Base-by-base conservation (phyloP, 257 asterid genomes). In the Rehmannia glutinosa region DNA sequence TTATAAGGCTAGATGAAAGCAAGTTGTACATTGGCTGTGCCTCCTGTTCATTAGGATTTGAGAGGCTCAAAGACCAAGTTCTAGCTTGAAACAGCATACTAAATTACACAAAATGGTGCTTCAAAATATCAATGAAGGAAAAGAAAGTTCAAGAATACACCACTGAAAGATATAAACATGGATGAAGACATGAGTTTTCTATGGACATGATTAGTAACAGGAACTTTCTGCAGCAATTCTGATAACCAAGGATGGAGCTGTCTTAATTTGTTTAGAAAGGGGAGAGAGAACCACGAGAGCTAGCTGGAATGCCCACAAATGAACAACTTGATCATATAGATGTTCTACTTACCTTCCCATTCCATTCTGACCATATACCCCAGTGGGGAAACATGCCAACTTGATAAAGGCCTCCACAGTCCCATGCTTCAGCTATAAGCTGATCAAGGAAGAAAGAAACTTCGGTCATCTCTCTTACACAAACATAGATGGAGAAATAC, bases 361-460 rank as follows among this genome's bases (percentile, higher is more conserved):
- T 94, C 99, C 99, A 94, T 75, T 94, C 99, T 11, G 97, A 94
- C 99, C 99, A 94, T 68, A 87, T 70, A 70, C 99, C 96, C 96
- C 96, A 91, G 52, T 90, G 99, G 41, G 99, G 96, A 77, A 94
- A 94, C 65, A 17, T 59, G 53, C 99, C 99, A 50, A 94, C 97
- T 84, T 94, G 99, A 81, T 94, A 94, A 53, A 94, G 97, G 73
- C 99, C 99, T 68, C 97, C 99, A 76, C 99, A 94, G 76, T 94
- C 99, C 99, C 99, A 94, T 61, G 97, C 96, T 83, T 94, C 99
- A 43, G 99, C 99, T 72, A 94, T 82, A 64, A 94, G 99, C 99
- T 94, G 75, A 53, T 49, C 46, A 72, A 58, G 64, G 55, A 71
- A 52, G 49, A 69, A 63, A 60, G 21, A 71, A 23, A 16, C 36